Base-by-base conservation (phyloP, 2,329 filamentous ascomycete genomes). In the Colletotrichum destructivum region DNA sequence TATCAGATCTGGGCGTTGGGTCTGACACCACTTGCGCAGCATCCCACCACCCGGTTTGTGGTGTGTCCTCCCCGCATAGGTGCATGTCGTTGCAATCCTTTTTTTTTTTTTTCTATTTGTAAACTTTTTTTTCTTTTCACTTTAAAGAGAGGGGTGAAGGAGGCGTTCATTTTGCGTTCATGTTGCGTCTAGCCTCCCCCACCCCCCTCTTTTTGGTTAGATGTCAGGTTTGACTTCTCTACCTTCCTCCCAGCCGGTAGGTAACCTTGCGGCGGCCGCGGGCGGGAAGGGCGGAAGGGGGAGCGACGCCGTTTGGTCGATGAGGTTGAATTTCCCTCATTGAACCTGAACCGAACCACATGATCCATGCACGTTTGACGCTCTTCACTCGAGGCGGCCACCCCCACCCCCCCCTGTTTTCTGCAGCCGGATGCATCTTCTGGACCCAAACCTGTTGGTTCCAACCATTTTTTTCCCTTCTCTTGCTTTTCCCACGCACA, bases 371-470 rank as follows among this genome's bases (percentile, higher is more conserved):
- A 40, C 26, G 26, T 47, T 47, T 3, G 21, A 35, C 16, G 26
- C 21, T 40, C 26, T 23, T 62, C 23, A 3, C 31, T 3, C 47
- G 12, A n/a, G 16, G 11, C 40, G n/a, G 54, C 31, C 15, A n/a
- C 15, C 21, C 31, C 54, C 21, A 40, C 31, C 18, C 35, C 38
- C 38, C 21, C 38, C 8, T 40, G 11, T 38, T 51, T 40, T 40
- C 60, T 62, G 59, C 59, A 51, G 59, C 46, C 31, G n/a, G 40
- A 54, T 63, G 44, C 49, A 61, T 21, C 26, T 16, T 8, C 18
- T 31, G 35, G 46, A 40, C 46, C 31, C 63, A 40, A 15, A 13
- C 47, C 40, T 62, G 64, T 68, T 71, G 69, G 69, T 54, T 71
- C 57, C 21, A 23, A 44, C 18, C 56, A 26, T 35, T 21, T 9